These are phyloP conservation scores for Silene conica DNA, from an alignment of 148 eudicot species.

Conservation along the genomic window DNA sequence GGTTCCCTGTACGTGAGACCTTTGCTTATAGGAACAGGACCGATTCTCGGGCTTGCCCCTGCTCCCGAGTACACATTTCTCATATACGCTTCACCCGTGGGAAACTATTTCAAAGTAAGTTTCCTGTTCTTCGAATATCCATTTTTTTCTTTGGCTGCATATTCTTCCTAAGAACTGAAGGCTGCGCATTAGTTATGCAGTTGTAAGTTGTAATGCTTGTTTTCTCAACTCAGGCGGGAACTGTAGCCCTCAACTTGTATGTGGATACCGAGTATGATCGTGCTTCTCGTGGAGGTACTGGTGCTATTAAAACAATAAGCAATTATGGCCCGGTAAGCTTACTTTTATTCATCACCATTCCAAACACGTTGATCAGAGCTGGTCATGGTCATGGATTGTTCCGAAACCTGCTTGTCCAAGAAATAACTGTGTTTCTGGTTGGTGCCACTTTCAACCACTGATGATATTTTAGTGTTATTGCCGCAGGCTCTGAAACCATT, in stretches of 20 bases:
- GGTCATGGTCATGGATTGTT: too few relatives aligned
- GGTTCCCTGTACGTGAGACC: slow-evolving; percentile 91
- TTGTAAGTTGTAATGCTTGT: not conserved
- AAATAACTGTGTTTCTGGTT: not conserved
- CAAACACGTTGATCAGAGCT: too few relatives aligned
- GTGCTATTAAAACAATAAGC: slow-evolving; percentile 77
- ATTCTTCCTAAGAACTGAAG: not conserved
- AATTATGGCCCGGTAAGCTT: slow-evolving; percentile 80
- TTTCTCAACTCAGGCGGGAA: slow-evolving; percentile 53
- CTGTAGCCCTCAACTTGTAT: slow-evolving; percentile 63
- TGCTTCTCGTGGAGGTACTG: slow-evolving; percentile 86
- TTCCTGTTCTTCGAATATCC: not conserved
- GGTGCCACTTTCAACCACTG: not conserved
- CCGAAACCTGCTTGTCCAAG: too few relatives aligned
- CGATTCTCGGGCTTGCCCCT: slow-evolving; percentile 73
- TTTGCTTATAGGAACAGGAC: slow-evolving; percentile 84
- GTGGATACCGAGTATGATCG: slow-evolving; percentile 79
- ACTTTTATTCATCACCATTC: not conserved
- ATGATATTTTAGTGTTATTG: not conserved
- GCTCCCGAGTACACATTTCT: slow-evolving; percentile 84
- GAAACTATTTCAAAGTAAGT: slow-evolving; percentile 81
- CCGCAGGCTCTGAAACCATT: slow-evolving; percentile 61
- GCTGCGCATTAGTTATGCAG: not conserved
- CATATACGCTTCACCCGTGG: slow-evolving; percentile 83
- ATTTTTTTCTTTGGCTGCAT: not conserved